Conservation (phyloP, 257 asterid genomes). For the Plantago major region DNA sequence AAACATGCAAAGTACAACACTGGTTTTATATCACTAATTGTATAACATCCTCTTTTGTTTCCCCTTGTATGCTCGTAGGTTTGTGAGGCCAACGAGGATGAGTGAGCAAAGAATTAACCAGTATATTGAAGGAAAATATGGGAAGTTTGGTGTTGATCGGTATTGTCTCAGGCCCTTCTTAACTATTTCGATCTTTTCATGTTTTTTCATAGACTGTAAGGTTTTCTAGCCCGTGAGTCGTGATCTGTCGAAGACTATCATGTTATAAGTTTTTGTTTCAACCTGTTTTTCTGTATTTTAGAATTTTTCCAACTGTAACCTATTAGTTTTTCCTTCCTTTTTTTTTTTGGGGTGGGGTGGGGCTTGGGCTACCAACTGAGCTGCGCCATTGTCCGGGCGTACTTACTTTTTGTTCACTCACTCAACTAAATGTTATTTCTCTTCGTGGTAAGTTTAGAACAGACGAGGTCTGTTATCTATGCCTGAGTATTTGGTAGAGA, state of each 20-base stretch:
- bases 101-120: slow-evolving; percentile 56
- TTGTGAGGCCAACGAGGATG: slow-evolving; percentile 89
- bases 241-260: not conserved
- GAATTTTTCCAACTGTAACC: too few species aligned
- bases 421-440: too few species aligned
- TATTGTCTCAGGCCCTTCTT: slow-evolving; percentile 24
- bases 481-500: too few species aligned
- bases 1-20: not conserved
- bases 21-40: slow-evolving; percentile 1
- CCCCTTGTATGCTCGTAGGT: slow-evolving; percentile 39
- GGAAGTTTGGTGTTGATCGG: slow-evolving; percentile 86
- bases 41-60: slow-evolving; percentile 4
- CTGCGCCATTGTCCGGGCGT: too few species aligned
- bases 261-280: not conserved
- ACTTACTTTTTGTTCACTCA: too few species aligned
- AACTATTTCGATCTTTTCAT: slow-evolving; percentile 10
- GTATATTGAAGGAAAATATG: slow-evolving; percentile 88
- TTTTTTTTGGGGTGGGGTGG: too few species aligned
- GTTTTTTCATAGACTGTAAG: too few species aligned
- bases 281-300: not conserved
- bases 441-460: too few species aligned
- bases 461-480: too few species aligned
- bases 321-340: too few species aligned
- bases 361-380: too few species aligned
- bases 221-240: too few species aligned